Conservation (phyloP, 2,329 filamentous ascomycete species). For the Dactylonectria macrodidyma region DNA sequence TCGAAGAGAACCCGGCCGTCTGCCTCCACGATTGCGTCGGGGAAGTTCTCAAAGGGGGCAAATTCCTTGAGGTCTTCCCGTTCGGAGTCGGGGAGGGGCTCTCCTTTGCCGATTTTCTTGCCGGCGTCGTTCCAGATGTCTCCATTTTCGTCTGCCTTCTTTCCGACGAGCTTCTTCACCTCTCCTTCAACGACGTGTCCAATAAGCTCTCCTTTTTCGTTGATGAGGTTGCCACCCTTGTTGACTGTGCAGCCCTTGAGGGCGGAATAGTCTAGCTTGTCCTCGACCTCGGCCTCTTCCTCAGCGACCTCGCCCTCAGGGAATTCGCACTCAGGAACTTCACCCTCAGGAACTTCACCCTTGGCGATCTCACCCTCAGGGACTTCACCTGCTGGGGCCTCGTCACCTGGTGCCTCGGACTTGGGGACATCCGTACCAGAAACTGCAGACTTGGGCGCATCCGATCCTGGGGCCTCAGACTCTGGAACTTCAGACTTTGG, state of each 20-base stretch:
- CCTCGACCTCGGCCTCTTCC: slow-evolving; percentile 34
- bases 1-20: slow-evolving; percentile 68
- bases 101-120: slow-evolving; percentile 76
- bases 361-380: not conserved
- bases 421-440: not conserved
- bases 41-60: slow-evolving; percentile 72
- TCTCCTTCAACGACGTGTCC: slow-evolving; percentile 77
- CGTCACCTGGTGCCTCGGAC: too few species aligned
- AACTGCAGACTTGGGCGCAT: slow-evolving; percentile 33
- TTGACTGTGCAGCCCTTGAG: slow-evolving; percentile 71
- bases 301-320: slow-evolving; percentile 56
- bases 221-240: slow-evolving; percentile 71
- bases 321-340: slow-evolving; percentile 49
- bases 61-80: slow-evolving; percentile 63
- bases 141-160: slow-evolving; percentile 75
- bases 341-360: slow-evolving; percentile 47
- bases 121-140: slow-evolving; percentile 81
- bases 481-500: slow-evolving; percentile 67
- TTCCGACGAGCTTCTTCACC: slow-evolving; percentile 74
- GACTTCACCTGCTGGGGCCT: too few species aligned
- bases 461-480: slow-evolving; percentile 51
- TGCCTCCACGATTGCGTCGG: slow-evolving; percentile 66
- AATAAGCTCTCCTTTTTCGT: slow-evolving; percentile 67
- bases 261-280: slow-evolving; percentile 60
- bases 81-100: slow-evolving; percentile 70